A percentile compares a stretch with the other conserved stretches of the same genome.
These are phyloP conservation scores for Cordyceps tenuipes DNA, from an alignment of 2,329 filamentous ascomycete species.

Conservation along the genomic window DNA sequence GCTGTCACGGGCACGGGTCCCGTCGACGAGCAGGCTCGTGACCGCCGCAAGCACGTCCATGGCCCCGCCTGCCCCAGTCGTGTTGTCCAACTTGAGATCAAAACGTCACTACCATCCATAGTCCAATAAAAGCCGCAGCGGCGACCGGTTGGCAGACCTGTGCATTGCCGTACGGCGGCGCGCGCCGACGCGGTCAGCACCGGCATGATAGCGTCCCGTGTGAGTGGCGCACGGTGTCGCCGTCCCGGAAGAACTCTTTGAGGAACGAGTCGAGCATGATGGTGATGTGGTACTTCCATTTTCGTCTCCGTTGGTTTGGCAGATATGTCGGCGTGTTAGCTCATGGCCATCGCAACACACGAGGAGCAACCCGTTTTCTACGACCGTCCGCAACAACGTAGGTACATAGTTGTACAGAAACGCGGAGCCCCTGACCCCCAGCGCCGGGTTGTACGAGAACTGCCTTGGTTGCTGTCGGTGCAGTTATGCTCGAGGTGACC, in stretches of 20 bases:
- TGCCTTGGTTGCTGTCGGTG: slow-evolving; percentile 41
- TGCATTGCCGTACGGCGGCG: slow-evolving; percentile 42
- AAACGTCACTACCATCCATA: slow-evolving; percentile 23
- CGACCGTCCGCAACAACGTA: slow-evolving; percentile 13
- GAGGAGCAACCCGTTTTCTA: too few species aligned
- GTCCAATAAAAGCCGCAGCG: slow-evolving; percentile 50
- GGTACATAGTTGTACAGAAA: slow-evolving; percentile 49
- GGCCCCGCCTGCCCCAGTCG: slow-evolving; percentile 48
- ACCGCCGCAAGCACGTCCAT: slow-evolving; percentile 51
- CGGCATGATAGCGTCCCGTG: slow-evolving; percentile 34
- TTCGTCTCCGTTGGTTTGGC: slow-evolving; percentile 20
- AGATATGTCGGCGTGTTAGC: background rate
- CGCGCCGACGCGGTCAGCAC: slow-evolving; percentile 38
- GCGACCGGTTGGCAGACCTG: slow-evolving; percentile 32
- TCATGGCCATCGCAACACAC: background rate
- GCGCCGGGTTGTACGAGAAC: slow-evolving; percentile 48
- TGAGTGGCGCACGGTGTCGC: slow-evolving; percentile 42
- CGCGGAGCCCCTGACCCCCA: slow-evolving; percentile 46
- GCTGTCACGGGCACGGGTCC: slow-evolving; percentile 36
- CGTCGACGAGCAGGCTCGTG: slow-evolving; percentile 37
- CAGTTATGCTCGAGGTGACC: slow-evolving; percentile 43
- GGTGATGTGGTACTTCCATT: slow-evolving; percentile 46
- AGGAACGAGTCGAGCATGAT: slow-evolving; percentile 31
- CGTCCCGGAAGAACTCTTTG: slow-evolving; percentile 38
- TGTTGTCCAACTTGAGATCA: slow-evolving; percentile 43